Percentiles rank a stretch among this genome's conserved stretches.
Conservation (phyloP, 495 filamentous ascomycete genomes). For the Xeromyces bisporus region DNA sequence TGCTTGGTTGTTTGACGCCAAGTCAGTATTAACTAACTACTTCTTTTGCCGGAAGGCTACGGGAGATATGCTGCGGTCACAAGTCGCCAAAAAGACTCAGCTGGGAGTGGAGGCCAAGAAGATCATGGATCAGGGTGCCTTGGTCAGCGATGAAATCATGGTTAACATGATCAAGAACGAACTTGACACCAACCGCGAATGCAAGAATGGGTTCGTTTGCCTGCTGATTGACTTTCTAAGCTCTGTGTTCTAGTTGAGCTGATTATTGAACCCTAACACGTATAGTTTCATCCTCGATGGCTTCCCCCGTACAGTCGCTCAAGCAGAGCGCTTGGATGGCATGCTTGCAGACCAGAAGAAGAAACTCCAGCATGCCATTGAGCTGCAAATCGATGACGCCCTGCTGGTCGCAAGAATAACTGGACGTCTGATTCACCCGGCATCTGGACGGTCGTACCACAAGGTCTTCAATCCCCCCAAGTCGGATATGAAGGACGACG, state of each 20-base stretch:
- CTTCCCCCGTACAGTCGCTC: slow-evolving; percentile 89
- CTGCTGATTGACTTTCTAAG: slow-evolving; percentile 1
- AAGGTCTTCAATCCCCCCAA: slow-evolving; percentile 98
- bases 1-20: slow-evolving; percentile 1
- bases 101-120: slow-evolving; percentile 97
- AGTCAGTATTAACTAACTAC: slow-evolving; percentile 3
- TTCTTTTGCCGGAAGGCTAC: slow-evolving; percentile 50
- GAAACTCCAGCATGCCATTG: slow-evolving; percentile 79
- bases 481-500: slow-evolving; percentile 80
- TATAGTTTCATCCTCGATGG: slow-evolving; percentile 94
- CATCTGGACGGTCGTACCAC: slow-evolving; percentile 92
- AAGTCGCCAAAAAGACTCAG: slow-evolving; percentile 94
- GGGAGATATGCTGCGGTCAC: slow-evolving; percentile 96
- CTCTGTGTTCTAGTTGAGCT: too few species aligned
- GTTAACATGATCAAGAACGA: slow-evolving; percentile 98
- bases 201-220: slow-evolving; percentile 62
- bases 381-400: slow-evolving; percentile 90
- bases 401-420: slow-evolving; percentile 93
- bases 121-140: slow-evolving; percentile 97
- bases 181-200: slow-evolving; percentile 82
- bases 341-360: slow-evolving; percentile 65
- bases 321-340: slow-evolving; percentile 82
- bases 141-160: slow-evolving; percentile 98
- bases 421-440: slow-evolving; percentile 87
- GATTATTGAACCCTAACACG: too few species aligned